Evolutionary conservation across 352 stramenopile species (phyloP), one percentile per base, ranked within the genome.

Genomic region (Globisporangium abappressorium): DNA sequence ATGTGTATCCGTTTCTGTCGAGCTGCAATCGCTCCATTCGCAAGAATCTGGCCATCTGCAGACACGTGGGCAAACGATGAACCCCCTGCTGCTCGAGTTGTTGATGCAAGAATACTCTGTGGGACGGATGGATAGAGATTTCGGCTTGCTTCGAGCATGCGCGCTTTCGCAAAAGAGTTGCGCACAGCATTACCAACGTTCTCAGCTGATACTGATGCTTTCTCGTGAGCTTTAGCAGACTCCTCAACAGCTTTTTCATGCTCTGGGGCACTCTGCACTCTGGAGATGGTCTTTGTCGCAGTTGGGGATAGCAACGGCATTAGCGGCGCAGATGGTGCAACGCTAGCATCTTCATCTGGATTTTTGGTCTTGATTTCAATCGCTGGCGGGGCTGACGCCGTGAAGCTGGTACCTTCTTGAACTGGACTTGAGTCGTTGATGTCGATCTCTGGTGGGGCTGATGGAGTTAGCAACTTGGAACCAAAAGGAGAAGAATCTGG

Each of bases 1-100:
- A 94, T 88, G 36, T 75, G 83, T 36, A 93, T 75, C 38, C 76
- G 71, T 46, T 87, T 78, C 59, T 82, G 81, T 24, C 47, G 18
- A 20, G 22, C n/a, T 47, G 58, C 59, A 3, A 53, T 24, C 11
- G 43, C 30, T n/a, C 46, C 65, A 78, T 76, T n/a, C 73, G 65
- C 28, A 78, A 69, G 49, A 73, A 71, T 68, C 74, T 69, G 46
- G 74, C 82, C 60, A 43, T 70, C 58, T 57, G 53, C 61, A 69
- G 38, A 34, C 11, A 57, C 54, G 12, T 65, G 49, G n/a, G 59
- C 6, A 30, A 70, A 53, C n/a, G 69, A 62, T 24, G 49, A 57
- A 57, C 56, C 11, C 30, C 36, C 65, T 47, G 36, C 51, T 22
- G 67, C 43, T 64, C 38, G 55, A 33, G 56, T 22, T 33, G 56